phyloP scores from a whole-genome alignment of 768 basidiomycete genomes.

The Russula griseocarnosa region DNA sequence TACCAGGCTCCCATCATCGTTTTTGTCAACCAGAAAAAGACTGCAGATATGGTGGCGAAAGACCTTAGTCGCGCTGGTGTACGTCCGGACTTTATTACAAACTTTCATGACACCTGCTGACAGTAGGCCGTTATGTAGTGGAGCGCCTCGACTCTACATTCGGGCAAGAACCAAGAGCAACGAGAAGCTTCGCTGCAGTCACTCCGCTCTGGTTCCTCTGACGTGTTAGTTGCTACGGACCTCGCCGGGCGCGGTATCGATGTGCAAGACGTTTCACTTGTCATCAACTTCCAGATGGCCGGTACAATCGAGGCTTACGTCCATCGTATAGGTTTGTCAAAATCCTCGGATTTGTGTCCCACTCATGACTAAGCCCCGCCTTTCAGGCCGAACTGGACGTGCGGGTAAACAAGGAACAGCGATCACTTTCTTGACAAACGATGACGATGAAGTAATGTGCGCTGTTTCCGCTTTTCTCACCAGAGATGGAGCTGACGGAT shows the following conservation, averaged over 20 bases:
- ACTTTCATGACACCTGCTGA: not conserved
- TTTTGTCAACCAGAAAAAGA: slow-evolving; percentile 99
- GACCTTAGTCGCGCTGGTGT: slow-evolving; percentile 88
- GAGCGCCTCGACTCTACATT: slow-evolving; percentile 88
- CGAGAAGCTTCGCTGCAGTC: slow-evolving; percentile 89
- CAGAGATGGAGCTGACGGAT: slow-evolving; percentile 14
- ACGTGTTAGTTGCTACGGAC: slow-evolving; percentile 94
- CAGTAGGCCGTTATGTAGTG: slow-evolving; percentile 48
- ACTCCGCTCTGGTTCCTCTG: slow-evolving; percentile 78
- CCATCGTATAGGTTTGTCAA: slow-evolving; percentile 80
- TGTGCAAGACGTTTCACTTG: slow-evolving; percentile 92
- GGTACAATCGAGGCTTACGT: slow-evolving; percentile 95
- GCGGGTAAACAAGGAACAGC: slow-evolving; percentile 92
- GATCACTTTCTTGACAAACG: slow-evolving; percentile 94
- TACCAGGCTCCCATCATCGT: slow-evolving; percentile 92
- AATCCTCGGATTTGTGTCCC: not conserved
- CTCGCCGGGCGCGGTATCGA: slow-evolving; percentile 98
- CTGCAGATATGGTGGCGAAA: slow-evolving; percentile 95
- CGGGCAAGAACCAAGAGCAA: slow-evolving; percentile 97
- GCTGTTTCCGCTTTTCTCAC: slow-evolving; percentile 12
- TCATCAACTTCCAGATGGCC: slow-evolving; percentile 98
- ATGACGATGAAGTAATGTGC: slow-evolving; percentile 93
- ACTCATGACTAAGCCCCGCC: slow-evolving; percentile 14
- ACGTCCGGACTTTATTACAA: slow-evolving; percentile 35
- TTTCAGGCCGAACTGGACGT: slow-evolving; percentile 87